phyloP scores from a whole-genome alignment of 192 early-diverging fungal species.

The Thoreauomyces humboldtii region DNA sequence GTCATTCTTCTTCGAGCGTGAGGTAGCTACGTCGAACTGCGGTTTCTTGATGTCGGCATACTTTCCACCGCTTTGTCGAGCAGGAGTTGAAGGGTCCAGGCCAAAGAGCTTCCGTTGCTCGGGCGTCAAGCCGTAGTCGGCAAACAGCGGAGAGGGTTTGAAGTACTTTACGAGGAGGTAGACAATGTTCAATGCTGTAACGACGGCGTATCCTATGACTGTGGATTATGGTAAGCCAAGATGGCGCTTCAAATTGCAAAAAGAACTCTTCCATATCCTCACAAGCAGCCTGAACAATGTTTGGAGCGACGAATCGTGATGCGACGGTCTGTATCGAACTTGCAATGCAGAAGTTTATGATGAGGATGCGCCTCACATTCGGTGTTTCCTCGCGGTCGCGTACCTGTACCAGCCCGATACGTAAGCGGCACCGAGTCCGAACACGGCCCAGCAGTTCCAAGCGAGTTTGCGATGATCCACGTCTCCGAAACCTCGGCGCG shows the following conservation, averaged over 20 bases:
- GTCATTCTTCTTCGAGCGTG: neutral
- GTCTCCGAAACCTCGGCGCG: neutral
- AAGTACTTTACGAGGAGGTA: constrained; percentile 12
- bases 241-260: neutral
- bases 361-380: too few species aligned
- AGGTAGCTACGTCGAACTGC: neutral
- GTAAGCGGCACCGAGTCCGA: neutral
- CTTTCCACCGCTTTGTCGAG: neutral
- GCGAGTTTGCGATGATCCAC: constrained; percentile 5
- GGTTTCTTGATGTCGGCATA: constrained; percentile 4
- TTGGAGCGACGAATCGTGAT: neutral
- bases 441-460: constrained; percentile 13
- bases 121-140: constrained; percentile 22
- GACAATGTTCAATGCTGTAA: constrained; percentile 13
- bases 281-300: neutral
- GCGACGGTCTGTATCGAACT: too few species aligned
- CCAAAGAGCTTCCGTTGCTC: constrained; percentile 19
- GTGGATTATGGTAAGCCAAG: neutral
- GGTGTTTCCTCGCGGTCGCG: neutral
- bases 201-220: neutral
- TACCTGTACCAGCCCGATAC: constrained; percentile 6
- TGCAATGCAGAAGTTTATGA: too few species aligned
- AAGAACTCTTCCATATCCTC: neutral
- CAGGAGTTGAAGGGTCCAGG: constrained; percentile 12
- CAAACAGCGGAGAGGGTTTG: constrained; percentile 7